Evolutionary conservation across 306 rosid genomes (phyloP).

Genomic region (Ochetophila trinervis): DNA sequence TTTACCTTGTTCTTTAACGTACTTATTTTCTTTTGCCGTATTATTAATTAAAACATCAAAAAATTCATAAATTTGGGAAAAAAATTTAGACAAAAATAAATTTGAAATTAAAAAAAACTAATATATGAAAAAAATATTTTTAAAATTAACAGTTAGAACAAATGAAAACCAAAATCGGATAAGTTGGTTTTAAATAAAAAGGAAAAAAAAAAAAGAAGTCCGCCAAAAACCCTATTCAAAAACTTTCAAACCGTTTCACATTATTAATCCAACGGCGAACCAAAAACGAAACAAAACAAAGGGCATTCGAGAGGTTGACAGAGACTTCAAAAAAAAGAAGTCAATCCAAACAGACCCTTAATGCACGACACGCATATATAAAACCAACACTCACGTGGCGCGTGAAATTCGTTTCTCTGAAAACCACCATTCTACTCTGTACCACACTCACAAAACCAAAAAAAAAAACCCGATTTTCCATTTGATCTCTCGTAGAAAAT

Average conservation of each 20-base stretch:
- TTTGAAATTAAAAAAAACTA: too few relatives aligned
- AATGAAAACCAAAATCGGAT: background rate
- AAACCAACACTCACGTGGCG: slow-evolving; percentile 20
- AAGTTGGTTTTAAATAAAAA: background rate
- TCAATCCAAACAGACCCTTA: background rate
- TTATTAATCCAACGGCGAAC: background rate
- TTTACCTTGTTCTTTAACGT: too few relatives aligned
- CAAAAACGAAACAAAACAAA: background rate
- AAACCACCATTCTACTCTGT: background rate
- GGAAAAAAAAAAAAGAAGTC: background rate
- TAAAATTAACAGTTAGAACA: too few relatives aligned
- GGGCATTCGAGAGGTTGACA: background rate
- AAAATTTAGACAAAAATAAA: too few relatives aligned
- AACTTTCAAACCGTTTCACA: slow-evolving; percentile 13
- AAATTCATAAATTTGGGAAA: too few relatives aligned
- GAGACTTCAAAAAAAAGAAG: slow-evolving; percentile 13
- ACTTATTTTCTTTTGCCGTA: too few relatives aligned
- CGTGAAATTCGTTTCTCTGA: background rate
- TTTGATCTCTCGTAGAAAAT: background rate
- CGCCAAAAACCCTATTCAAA: slow-evolving; percentile 18
- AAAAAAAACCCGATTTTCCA: background rate
- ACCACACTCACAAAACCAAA: background rate
- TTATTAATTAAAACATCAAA: too few relatives aligned
- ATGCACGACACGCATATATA: background rate
- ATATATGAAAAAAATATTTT: too few relatives aligned